Evolutionary conservation across 345 rosid genomes (phyloP), one percentile per base, ranked within the genome.

Genomic region (Lumnitzera littorea): DNA sequence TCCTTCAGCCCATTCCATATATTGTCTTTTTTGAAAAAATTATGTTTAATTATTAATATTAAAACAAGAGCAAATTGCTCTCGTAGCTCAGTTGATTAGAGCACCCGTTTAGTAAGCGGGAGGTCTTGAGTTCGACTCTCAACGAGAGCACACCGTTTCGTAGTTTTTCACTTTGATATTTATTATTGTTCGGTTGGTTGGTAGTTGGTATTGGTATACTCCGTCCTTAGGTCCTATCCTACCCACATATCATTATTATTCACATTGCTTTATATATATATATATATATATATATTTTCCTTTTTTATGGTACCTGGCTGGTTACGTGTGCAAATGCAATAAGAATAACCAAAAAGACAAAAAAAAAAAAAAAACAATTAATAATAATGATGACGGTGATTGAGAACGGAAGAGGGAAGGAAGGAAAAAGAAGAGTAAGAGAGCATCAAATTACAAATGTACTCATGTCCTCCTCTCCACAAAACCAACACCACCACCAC

Each of bases 21-120:
- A n/a, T n/a, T 20, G 20, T 20, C 1, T 1, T 20, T 20, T 20
- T 20, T 20, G 0, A 1, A 1, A 20, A 20, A 20, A 20, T 20
- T 20, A 20, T 20, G 20, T 20, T 20, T 20, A 20, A 20, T 20
- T 20, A 20, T 1, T 20, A 20, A 0, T 1, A 1, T 20, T 20
- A 20, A 20, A 20, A 20, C n/a, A n/a, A n/a, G n/a, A n/a, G n/a
- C n/a, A n/a, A n/a, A n/a, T n/a, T n/a, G 95, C 96, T 88, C 82
- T 94, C 81, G 82, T 94, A 86, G 96, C 92, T 88, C 91, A 91
- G 92, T 80, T 84, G 95, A 92, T 91, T 91, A 88, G 92, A 83
- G 91, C 94, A 83, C 87, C 88, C 82, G 94, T 83, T 88, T 88
- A 86, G 88, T 86, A 88, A 86, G 91, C 87, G 85, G 89, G 88